These are phyloP conservation scores for Mycosphaerelloides madeirae DNA, from an alignment of 2,329 filamentous ascomycete genomes.

Conservation along the genomic window DNA sequence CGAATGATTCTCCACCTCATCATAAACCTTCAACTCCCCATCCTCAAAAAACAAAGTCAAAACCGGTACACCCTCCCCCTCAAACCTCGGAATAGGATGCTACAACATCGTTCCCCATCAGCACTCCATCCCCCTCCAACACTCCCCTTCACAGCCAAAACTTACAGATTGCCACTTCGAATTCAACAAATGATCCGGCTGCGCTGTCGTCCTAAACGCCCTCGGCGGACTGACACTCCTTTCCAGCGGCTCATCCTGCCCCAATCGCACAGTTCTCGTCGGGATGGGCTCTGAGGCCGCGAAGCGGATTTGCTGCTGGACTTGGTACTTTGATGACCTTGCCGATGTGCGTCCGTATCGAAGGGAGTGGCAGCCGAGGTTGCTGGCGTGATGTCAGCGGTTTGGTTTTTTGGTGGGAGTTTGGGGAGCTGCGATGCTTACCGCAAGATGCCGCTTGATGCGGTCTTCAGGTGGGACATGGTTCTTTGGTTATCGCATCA, in stretches of 20 bases:
- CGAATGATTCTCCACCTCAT: conserved; percentile 13
- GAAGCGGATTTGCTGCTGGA: too few relatives aligned
- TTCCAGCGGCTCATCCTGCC: conserved; percentile 16
- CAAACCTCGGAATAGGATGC: conserved; percentile 17
- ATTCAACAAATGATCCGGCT: conserved; percentile 15
- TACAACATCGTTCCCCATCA: conserved; percentile 7
- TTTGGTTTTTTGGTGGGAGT: neutral
- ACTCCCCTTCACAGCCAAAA: conserved; percentile 1
- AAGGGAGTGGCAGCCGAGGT: too few relatives aligned
- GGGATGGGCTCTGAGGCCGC: neutral
- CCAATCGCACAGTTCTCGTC: conserved; percentile 3
- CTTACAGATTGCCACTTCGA: conserved; percentile 9
- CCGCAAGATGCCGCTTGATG: neutral
- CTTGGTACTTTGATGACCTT: neutral
- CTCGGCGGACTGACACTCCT: conserved; percentile 10
- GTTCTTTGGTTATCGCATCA: neutral
- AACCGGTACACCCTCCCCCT: conserved; percentile 6
- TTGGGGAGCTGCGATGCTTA: too few relatives aligned
- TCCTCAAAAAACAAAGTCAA: conserved; percentile 12
- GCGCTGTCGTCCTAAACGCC: conserved; percentile 12
- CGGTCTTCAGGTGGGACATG: neutral
- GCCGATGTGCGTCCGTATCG: neutral
- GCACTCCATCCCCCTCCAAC: neutral
- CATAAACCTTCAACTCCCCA: conserved; percentile 15
- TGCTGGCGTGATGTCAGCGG: too few relatives aligned